Conservation (phyloP, 495 filamentous ascomycete genomes). For the Aspergillus haitiensis region DNA sequence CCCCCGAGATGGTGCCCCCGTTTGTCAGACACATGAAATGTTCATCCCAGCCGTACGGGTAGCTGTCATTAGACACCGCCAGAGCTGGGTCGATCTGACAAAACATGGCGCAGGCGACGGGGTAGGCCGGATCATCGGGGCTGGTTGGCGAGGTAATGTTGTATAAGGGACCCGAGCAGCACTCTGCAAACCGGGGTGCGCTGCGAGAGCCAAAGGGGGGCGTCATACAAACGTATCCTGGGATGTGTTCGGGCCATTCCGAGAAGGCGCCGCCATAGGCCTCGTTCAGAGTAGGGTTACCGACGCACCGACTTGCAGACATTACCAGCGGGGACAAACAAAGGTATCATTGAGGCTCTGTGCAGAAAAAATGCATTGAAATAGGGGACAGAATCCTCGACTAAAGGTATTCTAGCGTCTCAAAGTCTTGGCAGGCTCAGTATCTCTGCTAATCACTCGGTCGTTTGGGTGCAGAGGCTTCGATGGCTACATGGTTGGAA, state of each 20-base stretch:
- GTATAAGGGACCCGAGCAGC: not conserved
- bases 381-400: too few species aligned
- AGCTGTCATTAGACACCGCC: not conserved
- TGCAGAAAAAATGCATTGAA: too few species aligned
- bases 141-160: constrained; percentile 1
- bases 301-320: not conserved
- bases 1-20: not conserved
- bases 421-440: too few species aligned
- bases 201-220: not conserved
- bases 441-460: too few species aligned
- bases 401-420: too few species aligned
- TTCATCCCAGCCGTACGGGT: not conserved
- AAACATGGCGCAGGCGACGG: constrained; percentile 2
- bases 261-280: not conserved
- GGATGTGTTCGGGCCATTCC: constrained; percentile 1
- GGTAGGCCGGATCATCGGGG: not conserved
- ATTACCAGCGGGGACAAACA: not conserved
- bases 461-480: too few species aligned
- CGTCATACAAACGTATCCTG: not conserved
- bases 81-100: not conserved
- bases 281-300: not conserved
- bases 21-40: not conserved
- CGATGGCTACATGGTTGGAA: too few species aligned
- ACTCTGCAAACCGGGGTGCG: not conserved
- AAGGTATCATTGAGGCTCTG: too few species aligned